Percentiles rank a stretch among this genome's conserved stretches.
Evolutionary conservation across 176 grass and related monocot genomes (phyloP).

Genomic region (Dactylis glomerata): DNA sequence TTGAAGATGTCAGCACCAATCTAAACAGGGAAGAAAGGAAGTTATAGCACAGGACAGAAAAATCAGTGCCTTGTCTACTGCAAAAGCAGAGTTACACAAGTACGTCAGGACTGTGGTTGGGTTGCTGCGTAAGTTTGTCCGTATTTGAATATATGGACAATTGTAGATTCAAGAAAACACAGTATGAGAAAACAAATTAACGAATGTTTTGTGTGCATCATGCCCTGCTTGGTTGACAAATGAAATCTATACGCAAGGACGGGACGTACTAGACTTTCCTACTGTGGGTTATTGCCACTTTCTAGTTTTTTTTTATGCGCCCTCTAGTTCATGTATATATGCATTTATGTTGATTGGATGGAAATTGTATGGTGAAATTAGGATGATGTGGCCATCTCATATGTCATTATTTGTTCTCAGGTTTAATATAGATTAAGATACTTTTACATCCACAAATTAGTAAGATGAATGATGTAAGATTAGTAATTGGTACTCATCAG

Average conservation of each 20-base stretch:
- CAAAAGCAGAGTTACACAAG: not conserved
- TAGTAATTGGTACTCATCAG: not conserved
- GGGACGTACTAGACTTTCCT: not conserved
- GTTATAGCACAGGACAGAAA: not conserved
- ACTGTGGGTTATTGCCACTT: not conserved
- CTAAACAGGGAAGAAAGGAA: slow-evolving; percentile 40
- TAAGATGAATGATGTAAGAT: not conserved
- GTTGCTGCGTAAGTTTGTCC: not conserved
- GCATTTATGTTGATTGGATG: not conserved
- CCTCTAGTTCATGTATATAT: not conserved
- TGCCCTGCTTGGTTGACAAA: not conserved
- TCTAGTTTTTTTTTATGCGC: not conserved
- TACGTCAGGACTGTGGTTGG: not conserved
- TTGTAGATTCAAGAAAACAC: not conserved
- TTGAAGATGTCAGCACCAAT: slow-evolving; percentile 99
- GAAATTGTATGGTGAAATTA: not conserved
- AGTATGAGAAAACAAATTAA: not conserved
- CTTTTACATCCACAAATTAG: not conserved
- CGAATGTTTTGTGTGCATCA: not conserved
- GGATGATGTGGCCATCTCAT: not conserved
- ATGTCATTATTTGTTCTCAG: not conserved
- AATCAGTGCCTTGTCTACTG: not conserved
- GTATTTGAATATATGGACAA: not conserved
- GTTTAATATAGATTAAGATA: slow-evolving; percentile 7
- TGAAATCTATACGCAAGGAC: not conserved